Conservation (phyloP, 1,284 basidiomycete genomes). For the Chalciporus sp. region DNA sequence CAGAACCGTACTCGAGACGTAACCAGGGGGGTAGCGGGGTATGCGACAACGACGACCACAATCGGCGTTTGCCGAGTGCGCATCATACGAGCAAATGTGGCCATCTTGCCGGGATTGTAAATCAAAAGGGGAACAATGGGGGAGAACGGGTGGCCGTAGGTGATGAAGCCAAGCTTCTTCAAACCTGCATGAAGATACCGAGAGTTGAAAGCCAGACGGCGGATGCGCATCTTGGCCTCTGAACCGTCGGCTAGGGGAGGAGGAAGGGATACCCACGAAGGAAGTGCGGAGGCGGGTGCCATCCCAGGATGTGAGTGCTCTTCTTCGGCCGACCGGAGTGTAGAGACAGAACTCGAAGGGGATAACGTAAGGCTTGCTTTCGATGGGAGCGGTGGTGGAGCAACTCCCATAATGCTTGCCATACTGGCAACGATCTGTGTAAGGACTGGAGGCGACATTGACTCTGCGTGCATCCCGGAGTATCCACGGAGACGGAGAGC, state of each 20-base stretch:
- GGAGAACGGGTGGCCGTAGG: conserved; percentile 89
- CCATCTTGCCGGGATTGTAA: conserved; percentile 95
- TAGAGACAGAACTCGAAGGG: conserved; percentile 36
- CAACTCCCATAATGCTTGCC: conserved; percentile 95
- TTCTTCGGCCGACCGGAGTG: conserved; percentile 34
- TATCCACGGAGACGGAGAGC: conserved; percentile 83
- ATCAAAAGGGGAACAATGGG: conserved; percentile 94
- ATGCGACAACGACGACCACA: conserved; percentile 87
- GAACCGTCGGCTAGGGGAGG: conserved; percentile 71
- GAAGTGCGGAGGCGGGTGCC: conserved; percentile 61
- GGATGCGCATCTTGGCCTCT: conserved; percentile 83
- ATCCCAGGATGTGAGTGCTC: conserved; percentile 60
- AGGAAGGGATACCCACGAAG: conserved; percentile 74
- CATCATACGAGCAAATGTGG: conserved; percentile 89
- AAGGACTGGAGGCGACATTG: conserved; percentile 89
- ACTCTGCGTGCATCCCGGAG: conserved; percentile 87
- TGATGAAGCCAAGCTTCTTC: conserved; percentile 94
- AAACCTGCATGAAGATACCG: conserved; percentile 90
- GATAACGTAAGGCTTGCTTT: conserved; percentile 24
- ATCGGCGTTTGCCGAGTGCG: conserved; percentile 79
- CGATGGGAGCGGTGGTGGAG: conserved; percentile 50
- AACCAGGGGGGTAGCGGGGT: conserved; percentile 92
- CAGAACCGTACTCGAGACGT: conserved; percentile 94
- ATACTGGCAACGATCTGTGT: conserved; percentile 92
- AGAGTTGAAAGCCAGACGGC: conserved; percentile 93